Evolutionary conservation across 2,329 filamentous ascomycete species (phyloP), one percentile per base, ranked within the genome.

Genomic region (Arthrobotrys musiformis): DNA sequence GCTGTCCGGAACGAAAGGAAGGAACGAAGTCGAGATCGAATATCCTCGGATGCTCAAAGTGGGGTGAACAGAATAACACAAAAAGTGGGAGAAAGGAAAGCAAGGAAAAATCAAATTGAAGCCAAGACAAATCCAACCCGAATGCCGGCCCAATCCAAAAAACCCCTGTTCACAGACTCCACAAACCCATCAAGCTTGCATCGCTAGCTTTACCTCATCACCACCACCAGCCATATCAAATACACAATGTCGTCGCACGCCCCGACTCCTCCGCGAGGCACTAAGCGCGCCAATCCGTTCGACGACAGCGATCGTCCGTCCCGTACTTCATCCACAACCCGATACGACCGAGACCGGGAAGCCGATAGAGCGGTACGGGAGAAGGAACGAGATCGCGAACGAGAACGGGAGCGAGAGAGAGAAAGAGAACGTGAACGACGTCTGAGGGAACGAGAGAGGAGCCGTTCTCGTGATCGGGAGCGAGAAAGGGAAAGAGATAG

Each of bases 201-300:
- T 44, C 42, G 28, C 5, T 37, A 30, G 24, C 17, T 15, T n/a
- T n/a, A n/a, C n/a, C n/a, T n/a, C n/a, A n/a, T n/a, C n/a, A n/a
- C n/a, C n/a, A n/a, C n/a, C n/a, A n/a, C n/a, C n/a, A n/a, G n/a
- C n/a, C n/a, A n/a, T n/a, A n/a, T 24, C 44, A 19, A 48, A 48
- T 5, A 9, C 22, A 50, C 7, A 11, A 77, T 77, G 73, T 77
- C 73, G 66, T 67, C 73, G 60, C 60, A 48, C n/a, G 73, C 66
- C 19, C 63, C 73, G 8, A 77, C 73, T 11, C 73, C 73, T 26
- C 73, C 73, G 9, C 73, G 73, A 13, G 73, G 73, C 42, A 77
- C 73, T 44, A 77, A 77, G 35, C 73, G 73, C 33, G 56, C 73
- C 50, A 77, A 77, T 46, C 73, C 73, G 4, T 77, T 77, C 73